Percentiles rank a stretch among this genome's conserved stretches.
Conservation (phyloP, 371 early-diverging fungal genomes). For the Funneliformis caledonium region DNA sequence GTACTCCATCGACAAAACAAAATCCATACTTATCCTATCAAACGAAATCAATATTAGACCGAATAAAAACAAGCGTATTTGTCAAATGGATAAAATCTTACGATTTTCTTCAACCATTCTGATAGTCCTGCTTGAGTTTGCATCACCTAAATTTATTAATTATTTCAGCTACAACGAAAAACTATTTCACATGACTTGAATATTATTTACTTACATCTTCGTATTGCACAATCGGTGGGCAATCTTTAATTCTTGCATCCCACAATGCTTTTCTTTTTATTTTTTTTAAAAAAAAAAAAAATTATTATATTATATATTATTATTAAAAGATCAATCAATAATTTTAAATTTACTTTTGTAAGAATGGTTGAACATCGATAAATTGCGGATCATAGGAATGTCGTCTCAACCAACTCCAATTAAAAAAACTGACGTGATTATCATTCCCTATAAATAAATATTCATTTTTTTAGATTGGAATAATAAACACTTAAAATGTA, state of each 20-base stretch:
- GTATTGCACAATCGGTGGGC: conserved; percentile 47
- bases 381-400: conserved; percentile 77
- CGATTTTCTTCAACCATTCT: conserved; percentile 75
- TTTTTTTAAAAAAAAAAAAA: not conserved
- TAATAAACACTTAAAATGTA: not conserved
- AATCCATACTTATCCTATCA: conserved; percentile 71
- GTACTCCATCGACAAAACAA: conserved; percentile 77
- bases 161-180: not conserved
- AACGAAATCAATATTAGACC: not conserved
- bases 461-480: not conserved
- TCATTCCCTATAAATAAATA: conserved; percentile 55
- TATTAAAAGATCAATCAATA: conserved; percentile 27
- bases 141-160: conserved; percentile 62
- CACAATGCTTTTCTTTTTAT: conserved; percentile 44
- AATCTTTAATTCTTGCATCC: conserved; percentile 49
- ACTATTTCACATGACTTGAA: not conserved
- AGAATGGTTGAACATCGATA: not conserved
- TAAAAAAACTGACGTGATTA: conserved; percentile 64
- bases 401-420: conserved; percentile 68
- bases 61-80: too few species aligned
- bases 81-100: conserved; percentile 38
- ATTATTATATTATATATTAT: too few species aligned
- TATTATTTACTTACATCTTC: not conserved
- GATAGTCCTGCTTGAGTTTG: conserved; percentile 68
- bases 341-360: conserved; percentile 43